phyloP scores from a whole-genome alignment of 2,329 filamentous ascomycete species.

The Trichoderma atroviride region DNA sequence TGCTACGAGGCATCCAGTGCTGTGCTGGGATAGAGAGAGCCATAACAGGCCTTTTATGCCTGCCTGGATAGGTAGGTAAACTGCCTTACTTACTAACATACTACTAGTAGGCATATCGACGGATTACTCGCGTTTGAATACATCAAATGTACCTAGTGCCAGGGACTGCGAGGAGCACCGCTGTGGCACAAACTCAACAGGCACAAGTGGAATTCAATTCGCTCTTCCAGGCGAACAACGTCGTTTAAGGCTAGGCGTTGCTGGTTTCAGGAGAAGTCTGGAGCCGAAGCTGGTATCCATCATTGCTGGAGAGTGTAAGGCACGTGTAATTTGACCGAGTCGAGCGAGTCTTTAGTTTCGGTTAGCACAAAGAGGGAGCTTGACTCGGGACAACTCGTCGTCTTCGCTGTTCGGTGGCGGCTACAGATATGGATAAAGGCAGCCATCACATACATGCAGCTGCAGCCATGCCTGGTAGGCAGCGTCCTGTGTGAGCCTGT shows the following conservation, averaged over 20 bases:
- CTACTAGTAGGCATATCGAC: no score
- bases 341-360: not conserved
- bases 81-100: not conserved
- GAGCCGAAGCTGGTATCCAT: not conserved
- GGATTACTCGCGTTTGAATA: not conserved
- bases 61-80: not conserved
- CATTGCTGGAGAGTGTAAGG: not conserved
- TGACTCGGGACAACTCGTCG: constrained; percentile 8
- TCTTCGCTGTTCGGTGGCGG: not conserved
- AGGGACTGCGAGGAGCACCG: not conserved
- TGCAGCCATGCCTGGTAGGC: not conserved
- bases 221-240: not conserved
- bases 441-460: constrained; percentile 9
- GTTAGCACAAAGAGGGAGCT: constrained; percentile 7
- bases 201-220: not conserved
- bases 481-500: not conserved
- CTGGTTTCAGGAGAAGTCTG: constrained; percentile 16
- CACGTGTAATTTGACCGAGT: constrained; percentile 12
- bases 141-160: not conserved
- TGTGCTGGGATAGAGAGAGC: not conserved
- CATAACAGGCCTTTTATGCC: not conserved
- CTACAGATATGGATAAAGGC: not conserved
- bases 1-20: not conserved
- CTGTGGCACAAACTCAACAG: not conserved
- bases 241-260: not conserved